A percentile compares a stretch with the other conserved stretches of the same genome.
Evolutionary conservation across 1,139 yeast species (phyloP).

Genomic region (Yamadazyma diddensiae): DNA sequence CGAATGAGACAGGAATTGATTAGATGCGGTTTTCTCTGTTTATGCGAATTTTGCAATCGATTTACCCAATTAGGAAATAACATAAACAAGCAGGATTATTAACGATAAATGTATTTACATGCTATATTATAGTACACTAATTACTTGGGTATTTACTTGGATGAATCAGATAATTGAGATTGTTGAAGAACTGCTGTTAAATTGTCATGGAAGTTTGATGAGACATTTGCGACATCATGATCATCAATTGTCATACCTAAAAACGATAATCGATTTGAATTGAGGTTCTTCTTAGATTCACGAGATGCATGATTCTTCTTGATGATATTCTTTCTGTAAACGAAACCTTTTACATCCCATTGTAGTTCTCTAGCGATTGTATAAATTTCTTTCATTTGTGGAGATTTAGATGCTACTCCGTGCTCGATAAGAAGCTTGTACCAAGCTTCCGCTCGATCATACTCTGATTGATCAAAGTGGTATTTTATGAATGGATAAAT

Average conservation of each 20-base stretch:
- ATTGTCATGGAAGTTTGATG: slow-evolving; percentile 4
- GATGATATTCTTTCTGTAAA: slow-evolving; percentile 26
- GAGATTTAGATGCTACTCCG: slow-evolving; percentile 27
- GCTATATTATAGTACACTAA: background rate
- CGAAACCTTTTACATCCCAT: slow-evolving; percentile 36
- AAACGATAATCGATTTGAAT: slow-evolving; percentile 18
- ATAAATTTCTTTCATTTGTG: slow-evolving; percentile 29
- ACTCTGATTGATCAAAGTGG: slow-evolving; percentile 32
- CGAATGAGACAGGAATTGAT: background rate
- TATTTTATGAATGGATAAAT: slow-evolving; percentile 38
- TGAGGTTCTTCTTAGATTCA: slow-evolving; percentile 19
- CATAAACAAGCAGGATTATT: slow-evolving; percentile 3
- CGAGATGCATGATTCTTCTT: slow-evolving; percentile 20
- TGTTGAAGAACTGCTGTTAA: slow-evolving; percentile 4
- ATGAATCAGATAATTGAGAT: background rate
- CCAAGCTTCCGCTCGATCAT: slow-evolving; percentile 35
- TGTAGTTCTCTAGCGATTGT: slow-evolving; percentile 33
- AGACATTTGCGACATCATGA: too few relatives aligned
- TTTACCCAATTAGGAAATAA: slow-evolving; percentile 5
- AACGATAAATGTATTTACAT: background rate
- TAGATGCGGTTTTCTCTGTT: slow-evolving; percentile 2
- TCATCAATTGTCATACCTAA: slow-evolving; percentile 1
- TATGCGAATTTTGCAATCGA: slow-evolving; percentile 3
- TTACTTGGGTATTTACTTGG: background rate
- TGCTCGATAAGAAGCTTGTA: slow-evolving; percentile 32